phyloP scores from a whole-genome alignment of 2,329 filamentous ascomycete species.

The Neofusicoccum kwambonambiense region DNA sequence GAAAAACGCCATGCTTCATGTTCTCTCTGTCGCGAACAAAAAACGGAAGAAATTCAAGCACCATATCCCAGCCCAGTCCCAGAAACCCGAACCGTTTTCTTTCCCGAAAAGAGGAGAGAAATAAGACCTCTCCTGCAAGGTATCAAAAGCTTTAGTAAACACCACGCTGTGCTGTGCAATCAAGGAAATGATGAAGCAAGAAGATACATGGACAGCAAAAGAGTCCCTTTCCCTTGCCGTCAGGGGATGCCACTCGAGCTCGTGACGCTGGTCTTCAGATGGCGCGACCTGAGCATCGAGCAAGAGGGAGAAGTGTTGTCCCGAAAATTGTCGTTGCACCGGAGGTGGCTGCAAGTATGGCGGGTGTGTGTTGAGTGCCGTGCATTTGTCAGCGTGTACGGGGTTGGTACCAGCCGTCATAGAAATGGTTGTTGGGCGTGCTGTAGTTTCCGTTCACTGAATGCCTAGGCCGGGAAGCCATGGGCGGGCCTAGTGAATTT shows the following conservation, averaged over 20 bases:
- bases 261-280: neutral
- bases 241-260: neutral
- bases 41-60: neutral
- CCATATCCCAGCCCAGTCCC: neutral
- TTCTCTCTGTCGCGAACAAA: neutral
- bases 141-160: conserved; percentile 3
- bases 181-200: neutral
- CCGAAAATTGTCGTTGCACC: neutral
- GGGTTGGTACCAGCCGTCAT: neutral
- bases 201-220: neutral
- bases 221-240: neutral
- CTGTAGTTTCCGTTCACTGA: conserved; percentile 13
- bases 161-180: conserved; percentile 13
- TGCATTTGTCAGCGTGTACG: neutral
- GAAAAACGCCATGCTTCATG: neutral
- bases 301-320: neutral
- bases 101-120: neutral
- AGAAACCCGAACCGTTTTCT: neutral
- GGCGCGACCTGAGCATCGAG: neutral
- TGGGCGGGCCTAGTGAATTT: conserved; percentile 6
- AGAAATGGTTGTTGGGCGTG: neutral
- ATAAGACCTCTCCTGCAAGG: neutral
- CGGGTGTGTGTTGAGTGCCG: neutral
- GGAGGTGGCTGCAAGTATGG: neutral
- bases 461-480: conserved; percentile 11